These are phyloP conservation scores for Fonsecaea erecta DNA, from an alignment of 2,329 filamentous ascomycete species.

Conservation along the genomic window DNA sequence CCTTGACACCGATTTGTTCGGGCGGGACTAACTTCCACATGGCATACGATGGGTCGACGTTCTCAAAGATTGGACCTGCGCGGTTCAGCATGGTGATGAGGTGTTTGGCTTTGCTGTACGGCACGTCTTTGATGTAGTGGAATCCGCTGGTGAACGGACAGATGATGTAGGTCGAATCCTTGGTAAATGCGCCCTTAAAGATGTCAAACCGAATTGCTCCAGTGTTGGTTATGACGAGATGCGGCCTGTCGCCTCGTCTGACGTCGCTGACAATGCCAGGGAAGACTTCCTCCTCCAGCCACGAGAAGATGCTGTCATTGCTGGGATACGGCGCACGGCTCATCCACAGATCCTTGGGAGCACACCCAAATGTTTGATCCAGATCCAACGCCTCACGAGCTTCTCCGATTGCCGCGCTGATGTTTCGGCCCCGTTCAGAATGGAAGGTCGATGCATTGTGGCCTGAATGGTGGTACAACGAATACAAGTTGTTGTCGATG, in stretches of 20 bases:
- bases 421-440: constrained; percentile 73
- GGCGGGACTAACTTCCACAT: constrained; percentile 48
- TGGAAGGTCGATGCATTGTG: constrained; percentile 74
- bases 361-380: constrained; percentile 79
- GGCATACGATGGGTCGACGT: constrained; percentile 44
- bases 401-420: constrained; percentile 69
- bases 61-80: constrained; percentile 56
- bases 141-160: constrained; percentile 86
- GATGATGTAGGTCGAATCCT: constrained; percentile 81
- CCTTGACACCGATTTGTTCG: constrained; percentile 45
- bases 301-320: constrained; percentile 76
- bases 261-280: constrained; percentile 67
- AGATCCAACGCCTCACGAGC: constrained; percentile 73
- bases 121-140: constrained; percentile 76
- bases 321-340: constrained; percentile 74
- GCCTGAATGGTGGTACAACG: constrained; percentile 78
- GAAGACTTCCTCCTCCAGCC: constrained; percentile 76
- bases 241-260: constrained; percentile 63
- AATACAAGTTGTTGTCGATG: constrained; percentile 91
- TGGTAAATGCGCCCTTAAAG: constrained; percentile 88
- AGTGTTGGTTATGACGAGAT: constrained; percentile 81
- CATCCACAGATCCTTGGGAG: constrained; percentile 80
- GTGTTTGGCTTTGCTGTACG: constrained; percentile 73
- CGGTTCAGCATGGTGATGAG: constrained; percentile 66
- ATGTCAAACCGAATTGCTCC: constrained; percentile 94